Evolutionary conservation across 331 rosid genomes (phyloP), one percentile per base, ranked within the genome.

Genomic region (Quercus tomentella): DNA sequence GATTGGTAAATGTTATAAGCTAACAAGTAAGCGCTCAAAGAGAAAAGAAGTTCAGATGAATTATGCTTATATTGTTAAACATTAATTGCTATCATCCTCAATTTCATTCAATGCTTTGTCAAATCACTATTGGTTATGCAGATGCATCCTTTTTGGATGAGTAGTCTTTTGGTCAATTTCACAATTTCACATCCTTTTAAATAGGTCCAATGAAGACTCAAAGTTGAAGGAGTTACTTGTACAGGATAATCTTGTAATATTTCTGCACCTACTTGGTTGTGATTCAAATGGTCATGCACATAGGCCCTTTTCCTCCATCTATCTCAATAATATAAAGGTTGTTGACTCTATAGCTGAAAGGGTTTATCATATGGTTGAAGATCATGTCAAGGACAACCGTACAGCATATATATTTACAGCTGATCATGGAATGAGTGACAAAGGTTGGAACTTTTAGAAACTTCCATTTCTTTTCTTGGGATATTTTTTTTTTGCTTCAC

Each of bases 271-370:
- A 28, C 97, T 91, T 70, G 98, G 98, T 70, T 93, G 98, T 74
- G 97, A 93, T 84, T 90, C 98, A 76, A 93, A 93, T 80, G 98
- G 98, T 77, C 98, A 93, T 82, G 97, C 97, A 8, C 98, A 93
- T 76, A 85, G 88, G 80, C 98, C 96, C 58, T 91, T 6, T 82
- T 93, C 98, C 12, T 78, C 92, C 85, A 93, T 86, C 65, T 93
- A 91, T 90, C 97, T 91, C 86, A 93, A 93, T 80, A 93, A 93
- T 86, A 95, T 93, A 62, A 89, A 85, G 81, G 93, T 93, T 87
- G 98, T 91, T 74, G 98, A 93, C 82, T 86, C 82, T 84, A 88
- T 93, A 65, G 97, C 98, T 6, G 88, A 88, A 85, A 91, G 90
- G 82, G 97, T 93, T 62, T 87, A 93, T 76, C 82, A 89, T 79